Evolutionary conservation across 805 yeast genomes (phyloP).

Genomic region (Myxozyma nipponensis): DNA sequence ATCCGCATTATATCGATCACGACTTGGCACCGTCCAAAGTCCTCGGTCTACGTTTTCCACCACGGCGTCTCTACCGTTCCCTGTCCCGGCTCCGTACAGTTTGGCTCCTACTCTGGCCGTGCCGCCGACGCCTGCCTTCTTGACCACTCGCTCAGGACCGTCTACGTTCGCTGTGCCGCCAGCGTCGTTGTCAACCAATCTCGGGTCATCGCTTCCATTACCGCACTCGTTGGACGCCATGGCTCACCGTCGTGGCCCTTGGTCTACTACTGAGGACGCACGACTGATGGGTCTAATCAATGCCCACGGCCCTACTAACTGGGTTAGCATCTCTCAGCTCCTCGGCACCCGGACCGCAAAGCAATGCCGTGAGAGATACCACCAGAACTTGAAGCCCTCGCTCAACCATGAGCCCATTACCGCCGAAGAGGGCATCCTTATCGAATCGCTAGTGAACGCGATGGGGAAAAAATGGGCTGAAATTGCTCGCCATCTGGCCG

Average conservation of each 20-base stretch:
- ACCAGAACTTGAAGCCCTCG: constrained; percentile 83
- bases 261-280: constrained; percentile 84
- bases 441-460: constrained; percentile 71
- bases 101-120: neutral
- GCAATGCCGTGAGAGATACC: constrained; percentile 88
- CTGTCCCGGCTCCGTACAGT: constrained; percentile 1
- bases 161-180: neutral
- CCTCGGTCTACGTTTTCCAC: too few species aligned
- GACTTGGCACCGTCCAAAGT: too few species aligned
- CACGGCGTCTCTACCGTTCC: constrained; percentile 8
- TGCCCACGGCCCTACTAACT: constrained; percentile 73
- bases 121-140: neutral
- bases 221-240: neutral
- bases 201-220: neutral
- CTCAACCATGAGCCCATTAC: constrained; percentile 79
- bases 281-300: constrained; percentile 65
- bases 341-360: constrained; percentile 80
- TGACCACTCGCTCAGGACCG: neutral
- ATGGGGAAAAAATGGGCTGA: constrained; percentile 94
- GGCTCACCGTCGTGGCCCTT: constrained; percentile 55
- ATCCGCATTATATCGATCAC: too few species aligned
- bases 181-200: neutral
- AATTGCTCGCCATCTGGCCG: constrained; percentile 74
- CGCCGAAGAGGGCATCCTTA: constrained; percentile 74
- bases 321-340: constrained; percentile 79